Evolutionary conservation across 345 rosid genomes (phyloP), one percentile per base, ranked within the genome.

Genomic region (Turnera subulata): DNA sequence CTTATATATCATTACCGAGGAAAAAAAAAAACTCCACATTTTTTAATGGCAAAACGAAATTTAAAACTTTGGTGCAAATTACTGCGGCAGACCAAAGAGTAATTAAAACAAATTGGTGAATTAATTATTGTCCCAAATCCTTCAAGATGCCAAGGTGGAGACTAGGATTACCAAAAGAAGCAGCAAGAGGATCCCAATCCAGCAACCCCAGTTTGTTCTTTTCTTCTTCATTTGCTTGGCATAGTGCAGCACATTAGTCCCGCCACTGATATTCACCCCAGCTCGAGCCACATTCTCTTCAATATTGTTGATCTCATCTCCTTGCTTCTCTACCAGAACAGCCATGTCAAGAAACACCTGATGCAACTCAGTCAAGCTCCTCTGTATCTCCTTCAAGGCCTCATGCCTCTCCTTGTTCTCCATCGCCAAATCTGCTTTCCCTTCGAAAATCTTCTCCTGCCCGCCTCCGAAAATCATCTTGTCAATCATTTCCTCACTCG

Each of bases 311-410:
- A 61, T 57, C 22, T 61, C 60, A 55, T 58, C 72, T 19, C 67
- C 75, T 46, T 65, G 71, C 8, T 24, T 47, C 63, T 72, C 71
- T 9, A 72, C 64, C 61, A 65, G 22, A 15, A 66, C 56, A 52
- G 64, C 68, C 76, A 66, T 72, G 22, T 72, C 68, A 47, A 66
- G 72, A n/a, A 72, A 66, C 43, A 70, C 50, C n/a, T 37, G 57
- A 44, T 64, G 75, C 65, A 70, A 44, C 66, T 64, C 54, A 49
- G 62, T 64, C 55, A 70, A 37, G 63, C 75, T 70, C 50, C 66
- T 60, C 26, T 70, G 75, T 9, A 72, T 42, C 51, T 72, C 72
- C 64, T 57, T 62, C 61, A 72, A 47, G 24, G 71, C 65, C 53
- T 62, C 65, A 23, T 66, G 68, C 50, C 68, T 66, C 38, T 56